These are phyloP conservation scores for Gillenia trifoliata DNA, from an alignment of 306 rosid genomes.

Conservation along the genomic window DNA sequence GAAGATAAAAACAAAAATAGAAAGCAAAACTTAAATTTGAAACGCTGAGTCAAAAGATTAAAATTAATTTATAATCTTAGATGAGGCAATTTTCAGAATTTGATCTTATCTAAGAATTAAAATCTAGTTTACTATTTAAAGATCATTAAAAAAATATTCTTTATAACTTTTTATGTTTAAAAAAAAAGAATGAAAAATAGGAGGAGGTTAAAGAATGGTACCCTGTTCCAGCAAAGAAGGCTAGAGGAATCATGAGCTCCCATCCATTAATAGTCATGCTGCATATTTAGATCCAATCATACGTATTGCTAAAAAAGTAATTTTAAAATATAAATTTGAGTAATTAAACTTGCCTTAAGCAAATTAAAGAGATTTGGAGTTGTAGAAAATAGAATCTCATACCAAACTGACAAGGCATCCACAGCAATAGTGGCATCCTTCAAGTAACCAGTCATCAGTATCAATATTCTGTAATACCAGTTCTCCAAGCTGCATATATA, in stretches of 20 bases:
- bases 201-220: conserved; percentile 5
- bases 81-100: too few species aligned
- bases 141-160: too few species aligned
- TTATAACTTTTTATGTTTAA: too few species aligned
- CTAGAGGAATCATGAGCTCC: conserved; percentile 77
- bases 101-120: too few species aligned
- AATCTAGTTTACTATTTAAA: too few species aligned
- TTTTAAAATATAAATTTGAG: background rate
- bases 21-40: too few species aligned
- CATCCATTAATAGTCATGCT: conserved; percentile 67
- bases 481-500: conserved; percentile 49
- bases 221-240: conserved; percentile 71
- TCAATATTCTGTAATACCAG: conserved; percentile 67
- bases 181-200: too few species aligned
- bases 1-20: too few species aligned
- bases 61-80: too few species aligned
- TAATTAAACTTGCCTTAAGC: background rate
- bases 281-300: background rate
- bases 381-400: background rate
- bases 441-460: conserved; percentile 64
- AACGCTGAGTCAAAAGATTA: too few species aligned
- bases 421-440: conserved; percentile 60
- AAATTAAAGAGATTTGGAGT: background rate
- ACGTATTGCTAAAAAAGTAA: background rate
- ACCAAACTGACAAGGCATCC: conserved; percentile 78